Evolutionary conservation across 2,329 filamentous ascomycete genomes (phyloP).

Genomic region (Ceratocystis colombiana): DNA sequence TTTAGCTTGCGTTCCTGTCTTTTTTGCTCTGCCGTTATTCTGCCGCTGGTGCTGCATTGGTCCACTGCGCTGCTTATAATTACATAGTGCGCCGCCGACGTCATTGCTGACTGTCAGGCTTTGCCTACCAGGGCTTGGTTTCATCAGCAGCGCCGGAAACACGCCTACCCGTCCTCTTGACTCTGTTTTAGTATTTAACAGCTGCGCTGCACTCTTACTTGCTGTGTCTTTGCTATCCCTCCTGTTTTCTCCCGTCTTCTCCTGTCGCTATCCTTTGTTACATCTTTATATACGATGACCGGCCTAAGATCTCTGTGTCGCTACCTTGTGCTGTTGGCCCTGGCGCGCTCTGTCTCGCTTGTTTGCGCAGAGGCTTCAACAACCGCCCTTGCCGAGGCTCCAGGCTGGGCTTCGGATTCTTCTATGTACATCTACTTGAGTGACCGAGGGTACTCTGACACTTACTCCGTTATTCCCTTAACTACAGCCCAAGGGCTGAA

Average conservation of each 20-base stretch:
- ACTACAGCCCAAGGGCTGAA: slow-evolving; percentile 38
- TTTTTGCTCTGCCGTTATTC: neutral
- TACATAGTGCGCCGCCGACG: slow-evolving; percentile 4
- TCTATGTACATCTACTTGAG: slow-evolving; percentile 6
- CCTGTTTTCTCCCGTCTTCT: neutral
- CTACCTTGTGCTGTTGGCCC: slow-evolving; percentile 5
- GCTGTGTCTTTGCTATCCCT: neutral
- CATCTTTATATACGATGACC: neutral
- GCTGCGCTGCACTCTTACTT: neutral
- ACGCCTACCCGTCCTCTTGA: neutral
- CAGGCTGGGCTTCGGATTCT: slow-evolving; percentile 10
- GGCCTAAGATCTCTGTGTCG: slow-evolving; percentile 5
- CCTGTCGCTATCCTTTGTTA: neutral
- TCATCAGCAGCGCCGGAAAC: neutral
- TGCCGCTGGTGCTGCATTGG: neutral
- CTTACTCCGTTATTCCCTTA: slow-evolving; percentile 39
- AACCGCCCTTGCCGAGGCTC: neutral
- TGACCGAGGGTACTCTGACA: slow-evolving; percentile 26
- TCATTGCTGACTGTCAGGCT: slow-evolving; percentile 16
- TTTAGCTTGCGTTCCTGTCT: neutral
- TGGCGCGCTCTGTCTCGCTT: neutral
- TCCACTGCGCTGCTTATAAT: neutral
- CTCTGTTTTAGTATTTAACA: neutral
- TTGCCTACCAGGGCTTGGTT: slow-evolving; percentile 9
- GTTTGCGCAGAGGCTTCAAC: slow-evolving; percentile 7